These are phyloP conservation scores for Chrysoporthe austroafricana DNA, from an alignment of 2,329 filamentous ascomycete species.

Conservation along the genomic window DNA sequence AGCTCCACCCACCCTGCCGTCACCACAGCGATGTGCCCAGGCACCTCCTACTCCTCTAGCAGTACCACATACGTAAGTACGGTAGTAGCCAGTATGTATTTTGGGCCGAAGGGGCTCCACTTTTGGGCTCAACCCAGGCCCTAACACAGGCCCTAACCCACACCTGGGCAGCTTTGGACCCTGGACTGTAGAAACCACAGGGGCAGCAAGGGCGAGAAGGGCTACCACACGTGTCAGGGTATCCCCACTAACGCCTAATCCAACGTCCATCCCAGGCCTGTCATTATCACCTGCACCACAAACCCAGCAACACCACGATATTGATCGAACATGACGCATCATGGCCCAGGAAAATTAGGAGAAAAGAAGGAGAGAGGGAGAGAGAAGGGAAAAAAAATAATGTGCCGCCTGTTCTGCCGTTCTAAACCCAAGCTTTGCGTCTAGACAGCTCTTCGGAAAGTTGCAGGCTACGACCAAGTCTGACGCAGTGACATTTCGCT, in stretches of 20 bases:
- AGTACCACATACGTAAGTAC: no score
- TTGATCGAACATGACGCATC: not conserved
- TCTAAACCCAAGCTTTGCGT: no score
- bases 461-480: no score
- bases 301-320: not conserved
- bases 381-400: not conserved
- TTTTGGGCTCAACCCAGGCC: not conserved
- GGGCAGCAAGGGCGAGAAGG: not conserved
- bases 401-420: no score
- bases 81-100: not conserved
- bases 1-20: not conserved
- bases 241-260: not conserved
- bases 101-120: not conserved
- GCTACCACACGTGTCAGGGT: conserved; percentile 4
- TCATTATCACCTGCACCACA: not conserved
- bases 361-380: not conserved
- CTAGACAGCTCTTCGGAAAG: no score
- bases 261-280: not conserved
- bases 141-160: not conserved
- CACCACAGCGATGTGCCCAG: conserved; percentile 1
- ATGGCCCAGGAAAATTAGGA: not conserved
- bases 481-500: no score
- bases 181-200: not conserved
- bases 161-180: conserved; percentile 2
- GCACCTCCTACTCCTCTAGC: not conserved